Base-by-base conservation (phyloP, 2,329 filamentous ascomycete genomes). In the Penicillium sp. region DNA sequence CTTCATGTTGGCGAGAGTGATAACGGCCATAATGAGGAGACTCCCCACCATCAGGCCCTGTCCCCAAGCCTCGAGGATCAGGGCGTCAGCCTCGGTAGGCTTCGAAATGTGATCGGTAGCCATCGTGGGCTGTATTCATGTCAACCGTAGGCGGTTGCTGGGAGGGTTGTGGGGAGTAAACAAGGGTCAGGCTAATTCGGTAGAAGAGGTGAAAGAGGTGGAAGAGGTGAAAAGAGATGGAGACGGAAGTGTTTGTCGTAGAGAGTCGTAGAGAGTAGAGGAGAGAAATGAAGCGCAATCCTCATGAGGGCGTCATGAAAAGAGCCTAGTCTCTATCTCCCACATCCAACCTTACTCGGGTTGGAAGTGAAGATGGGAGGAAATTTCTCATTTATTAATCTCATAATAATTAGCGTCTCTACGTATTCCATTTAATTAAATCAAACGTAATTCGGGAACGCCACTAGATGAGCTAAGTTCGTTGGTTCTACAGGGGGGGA, bases 1-100 rank as follows among this genome's bases (percentile, higher is more conserved):
- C 23, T 75, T 73, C 78, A 81, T 81, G 46, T 81, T 81, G n/a
- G 75, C 70, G 5, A 80, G 48, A 0, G 79, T 80, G 46, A 81
- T 76, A 0, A 72, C 74, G 15, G 72, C 68, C 77, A 81, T 80
- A 50, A 81, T 75, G 25, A 81, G 60, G 52, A 81, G 57, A 9
- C 75, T 73, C 9, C 79, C 79, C 1, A 81, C 68, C 77, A 81
- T 77, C 53, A 77, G 69, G 32, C 78, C 78, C 57, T 80, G 77
- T 1, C 73, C 75, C 78, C 78, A 80, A 54, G 75, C 74, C 60
- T 80, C 78, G 7, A 79, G 65, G 18, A 75, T 69, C 45, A 75
- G 60, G 9, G 67, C 70, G 52, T 75, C 68, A 3, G 66, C 63
- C 31, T 68, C 58, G 5, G 56, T 64, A 35, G 66, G 66, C 32